A percentile compares a stretch with the other conserved stretches of the same genome.
These are phyloP conservation scores for Microdochium bolleyi DNA, from an alignment of 2,329 filamentous ascomycete species.

Conservation along the genomic window DNA sequence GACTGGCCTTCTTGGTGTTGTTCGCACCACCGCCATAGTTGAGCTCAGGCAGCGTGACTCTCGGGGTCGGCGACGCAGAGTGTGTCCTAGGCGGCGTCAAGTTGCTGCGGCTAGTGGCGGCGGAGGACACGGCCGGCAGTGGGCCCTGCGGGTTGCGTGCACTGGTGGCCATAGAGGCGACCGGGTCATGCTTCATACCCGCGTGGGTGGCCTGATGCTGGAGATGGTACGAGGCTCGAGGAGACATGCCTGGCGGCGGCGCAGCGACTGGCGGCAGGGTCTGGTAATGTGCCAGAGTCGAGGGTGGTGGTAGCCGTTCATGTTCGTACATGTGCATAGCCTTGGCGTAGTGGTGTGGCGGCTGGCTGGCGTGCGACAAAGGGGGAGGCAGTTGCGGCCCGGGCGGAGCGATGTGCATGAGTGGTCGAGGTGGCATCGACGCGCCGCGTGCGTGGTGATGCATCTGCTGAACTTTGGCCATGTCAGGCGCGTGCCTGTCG, in stretches of 20 bases:
- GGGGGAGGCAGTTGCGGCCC: background rate
- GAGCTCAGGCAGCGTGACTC: constrained; percentile 28
- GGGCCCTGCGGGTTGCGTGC: constrained; percentile 32
- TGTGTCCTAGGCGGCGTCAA: constrained; percentile 35
- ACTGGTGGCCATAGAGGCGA: constrained; percentile 15
- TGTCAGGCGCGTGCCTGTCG: constrained; percentile 16
- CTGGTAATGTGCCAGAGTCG: constrained; percentile 3
- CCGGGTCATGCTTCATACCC: constrained; percentile 28
- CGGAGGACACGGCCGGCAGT: constrained; percentile 29
- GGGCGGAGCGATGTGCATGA: constrained; percentile 3
- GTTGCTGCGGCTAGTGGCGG: constrained; percentile 14
- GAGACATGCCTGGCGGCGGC: constrained; percentile 25
- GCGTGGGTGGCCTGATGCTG: constrained; percentile 33
- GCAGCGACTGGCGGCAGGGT: constrained; percentile 13
- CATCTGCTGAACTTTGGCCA: constrained; percentile 9
- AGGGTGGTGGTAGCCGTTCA: constrained; percentile 14
- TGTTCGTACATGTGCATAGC: constrained; percentile 10
- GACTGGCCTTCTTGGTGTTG: constrained; percentile 30
- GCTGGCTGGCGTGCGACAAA: background rate
- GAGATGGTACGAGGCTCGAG: constrained; percentile 35
- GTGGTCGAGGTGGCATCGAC: constrained; percentile 7
- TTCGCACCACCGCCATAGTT: constrained; percentile 6
- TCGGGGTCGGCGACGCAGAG: constrained; percentile 38
- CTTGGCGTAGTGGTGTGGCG: constrained; percentile 14
- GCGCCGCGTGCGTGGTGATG: constrained; percentile 9